Evolutionary conservation across 108 stramenopile species (phyloP).

Genomic region (Nannochloropsis granulata): DNA sequence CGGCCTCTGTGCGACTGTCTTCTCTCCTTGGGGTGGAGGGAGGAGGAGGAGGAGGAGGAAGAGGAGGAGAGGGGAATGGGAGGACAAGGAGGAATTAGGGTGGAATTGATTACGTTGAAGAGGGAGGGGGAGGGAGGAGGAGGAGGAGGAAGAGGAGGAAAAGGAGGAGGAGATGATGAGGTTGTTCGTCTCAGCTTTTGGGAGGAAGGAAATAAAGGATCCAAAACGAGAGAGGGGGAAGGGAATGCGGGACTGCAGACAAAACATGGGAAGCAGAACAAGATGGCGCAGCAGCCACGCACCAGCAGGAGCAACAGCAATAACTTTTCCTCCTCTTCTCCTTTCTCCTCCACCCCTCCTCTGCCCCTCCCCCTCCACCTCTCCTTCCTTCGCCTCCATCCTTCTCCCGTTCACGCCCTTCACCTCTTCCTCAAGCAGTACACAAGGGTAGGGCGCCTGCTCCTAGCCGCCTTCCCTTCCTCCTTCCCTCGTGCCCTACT

Average conservation of each 20-base stretch:
- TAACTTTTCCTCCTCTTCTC: too few relatives aligned
- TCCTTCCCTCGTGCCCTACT: not conserved
- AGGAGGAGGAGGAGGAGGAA: not conserved
- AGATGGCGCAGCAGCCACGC: too few relatives aligned
- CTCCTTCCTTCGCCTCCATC: not conserved
- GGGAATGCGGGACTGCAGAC: too few relatives aligned
- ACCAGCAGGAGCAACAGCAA: too few relatives aligned
- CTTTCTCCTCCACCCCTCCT: too few relatives aligned
- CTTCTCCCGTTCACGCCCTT: not conserved
- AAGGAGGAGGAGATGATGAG: not conserved
- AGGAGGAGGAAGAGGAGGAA: not conserved
- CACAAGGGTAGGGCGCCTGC: not conserved
- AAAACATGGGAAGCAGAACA: too few relatives aligned
- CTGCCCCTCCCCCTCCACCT: not conserved
- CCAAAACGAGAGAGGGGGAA: too few relatives aligned
- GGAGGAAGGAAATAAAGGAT: too few relatives aligned
- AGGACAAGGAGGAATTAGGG: not conserved
- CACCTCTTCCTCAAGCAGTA: not conserved
- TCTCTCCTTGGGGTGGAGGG: not conserved
- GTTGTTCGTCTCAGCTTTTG: too few relatives aligned
- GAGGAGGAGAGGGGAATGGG: not conserved
- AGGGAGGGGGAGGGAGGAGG: not conserved
- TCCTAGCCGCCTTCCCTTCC: not conserved
- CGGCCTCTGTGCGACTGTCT: not conserved
- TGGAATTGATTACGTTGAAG: not conserved